Evolutionary conservation across 164 flowering plant genomes (phyloP).

Genomic region (Stephania yunnanensis): DNA sequence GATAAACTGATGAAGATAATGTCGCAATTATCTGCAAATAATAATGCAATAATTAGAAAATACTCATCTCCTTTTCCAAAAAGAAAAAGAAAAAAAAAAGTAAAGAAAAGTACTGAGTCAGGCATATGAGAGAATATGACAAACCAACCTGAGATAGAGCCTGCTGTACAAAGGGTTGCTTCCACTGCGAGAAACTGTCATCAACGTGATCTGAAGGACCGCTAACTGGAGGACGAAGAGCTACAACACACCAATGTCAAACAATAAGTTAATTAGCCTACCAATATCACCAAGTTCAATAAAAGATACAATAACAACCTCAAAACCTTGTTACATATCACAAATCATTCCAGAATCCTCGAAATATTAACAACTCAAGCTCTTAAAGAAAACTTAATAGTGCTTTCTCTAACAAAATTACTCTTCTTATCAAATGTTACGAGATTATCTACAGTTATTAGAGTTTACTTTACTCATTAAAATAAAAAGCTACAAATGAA

Average conservation of each 20-base stretch:
- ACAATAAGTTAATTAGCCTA: conserved; percentile 5
- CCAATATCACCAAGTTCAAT: conserved; percentile 1
- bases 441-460: neutral
- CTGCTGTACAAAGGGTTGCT: conserved; percentile 68
- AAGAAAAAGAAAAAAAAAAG: neutral
- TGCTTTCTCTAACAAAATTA: neutral
- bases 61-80: neutral
- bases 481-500: neutral
- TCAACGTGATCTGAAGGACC: conserved; percentile 45
- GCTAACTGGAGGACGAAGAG: conserved; percentile 70
- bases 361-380: neutral
- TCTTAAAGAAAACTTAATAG: neutral
- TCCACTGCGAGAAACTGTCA: conserved; percentile 67
- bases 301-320: neutral
- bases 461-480: neutral
- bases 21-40: conserved; percentile 67
- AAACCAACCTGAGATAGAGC: conserved; percentile 67
- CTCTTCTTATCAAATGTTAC: conserved; percentile 1
- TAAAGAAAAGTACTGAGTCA: neutral
- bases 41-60: conserved; percentile 15
- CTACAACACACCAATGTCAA: conserved; percentile 32
- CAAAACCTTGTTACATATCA: neutral
- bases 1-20: conserved; percentile 53
- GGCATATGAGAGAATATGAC: neutral
- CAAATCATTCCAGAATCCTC: neutral